phyloP scores from a whole-genome alignment of 140 eudicot species.

The Erigeron philadelphicus region DNA sequence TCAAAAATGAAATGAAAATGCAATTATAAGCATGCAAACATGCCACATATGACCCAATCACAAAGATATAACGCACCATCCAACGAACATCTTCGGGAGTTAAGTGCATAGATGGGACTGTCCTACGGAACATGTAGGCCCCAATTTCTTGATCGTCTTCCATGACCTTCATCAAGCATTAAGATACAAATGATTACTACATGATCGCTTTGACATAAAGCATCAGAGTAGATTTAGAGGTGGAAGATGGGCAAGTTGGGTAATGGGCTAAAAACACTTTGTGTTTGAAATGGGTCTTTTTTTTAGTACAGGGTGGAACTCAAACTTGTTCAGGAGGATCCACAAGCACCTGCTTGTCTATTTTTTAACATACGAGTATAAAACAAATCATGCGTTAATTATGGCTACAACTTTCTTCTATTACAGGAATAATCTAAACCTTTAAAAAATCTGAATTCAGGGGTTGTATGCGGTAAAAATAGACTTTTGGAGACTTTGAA shows the following conservation, averaged over 20 bases:
- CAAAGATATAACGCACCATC: conserved; percentile 46
- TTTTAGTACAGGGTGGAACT: too few species aligned
- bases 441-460: too few species aligned
- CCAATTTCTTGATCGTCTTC: conserved; percentile 87
- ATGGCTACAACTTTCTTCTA: too few species aligned
- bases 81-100: conserved; percentile 74
- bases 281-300: too few species aligned
- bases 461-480: too few species aligned
- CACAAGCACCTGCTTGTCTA: too few species aligned
- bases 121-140: conserved; percentile 90
- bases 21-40: background rate
- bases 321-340: too few species aligned
- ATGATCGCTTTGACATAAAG: background rate
- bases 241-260: too few species aligned
- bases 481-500: too few species aligned
- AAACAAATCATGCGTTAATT: too few species aligned
- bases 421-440: background rate
- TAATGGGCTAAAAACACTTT: too few species aligned
- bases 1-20: background rate
- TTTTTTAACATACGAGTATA: too few species aligned
- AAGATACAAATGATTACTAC: background rate
- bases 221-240: background rate
- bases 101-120: conserved; percentile 77
- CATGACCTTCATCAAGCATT: conserved; percentile 54
- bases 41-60: background rate